Evolutionary conservation across 306 rosid species (phyloP).

Genomic region (Trifolium subterraneum): DNA sequence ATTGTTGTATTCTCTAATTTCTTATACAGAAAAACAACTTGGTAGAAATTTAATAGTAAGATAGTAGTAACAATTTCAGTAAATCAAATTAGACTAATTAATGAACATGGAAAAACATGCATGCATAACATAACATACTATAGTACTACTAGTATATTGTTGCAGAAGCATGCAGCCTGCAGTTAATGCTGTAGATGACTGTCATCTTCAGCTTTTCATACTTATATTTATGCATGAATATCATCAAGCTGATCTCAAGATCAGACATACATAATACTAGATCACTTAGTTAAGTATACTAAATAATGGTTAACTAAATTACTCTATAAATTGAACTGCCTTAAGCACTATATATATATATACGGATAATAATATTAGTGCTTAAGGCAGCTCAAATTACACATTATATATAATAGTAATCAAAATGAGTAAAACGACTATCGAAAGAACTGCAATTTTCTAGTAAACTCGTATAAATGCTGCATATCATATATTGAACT

Average conservation of each 20-base stretch:
- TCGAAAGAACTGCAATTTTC: constrained; percentile 14
- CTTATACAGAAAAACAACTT: constrained; percentile 33
- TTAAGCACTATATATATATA: too few species aligned
- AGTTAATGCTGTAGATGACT: constrained; percentile 6
- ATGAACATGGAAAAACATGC: constrained; percentile 23
- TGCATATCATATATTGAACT: too few species aligned
- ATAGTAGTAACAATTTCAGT: constrained; percentile 4
- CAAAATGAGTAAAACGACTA: constrained; percentile 32
- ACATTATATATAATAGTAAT: too few species aligned
- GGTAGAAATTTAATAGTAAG: too few species aligned
- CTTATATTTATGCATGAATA: neutral
- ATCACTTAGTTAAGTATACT: neutral
- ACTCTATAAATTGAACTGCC: neutral
- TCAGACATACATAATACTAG: neutral
- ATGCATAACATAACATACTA: neutral
- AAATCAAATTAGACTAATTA: neutral
- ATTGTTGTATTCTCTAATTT: constrained; percentile 28
- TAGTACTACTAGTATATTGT: neutral
- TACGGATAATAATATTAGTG: neutral
- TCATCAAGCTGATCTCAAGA: constrained; percentile 14
- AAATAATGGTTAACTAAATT: neutral
- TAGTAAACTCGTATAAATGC: neutral
- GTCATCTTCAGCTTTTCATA: constrained; percentile 8
- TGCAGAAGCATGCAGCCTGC: neutral
- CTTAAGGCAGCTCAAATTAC: constrained; percentile 24